Base-by-base conservation (phyloP, 2,329 filamentous ascomycete genomes). In the Penicillium brevicompactum region DNA sequence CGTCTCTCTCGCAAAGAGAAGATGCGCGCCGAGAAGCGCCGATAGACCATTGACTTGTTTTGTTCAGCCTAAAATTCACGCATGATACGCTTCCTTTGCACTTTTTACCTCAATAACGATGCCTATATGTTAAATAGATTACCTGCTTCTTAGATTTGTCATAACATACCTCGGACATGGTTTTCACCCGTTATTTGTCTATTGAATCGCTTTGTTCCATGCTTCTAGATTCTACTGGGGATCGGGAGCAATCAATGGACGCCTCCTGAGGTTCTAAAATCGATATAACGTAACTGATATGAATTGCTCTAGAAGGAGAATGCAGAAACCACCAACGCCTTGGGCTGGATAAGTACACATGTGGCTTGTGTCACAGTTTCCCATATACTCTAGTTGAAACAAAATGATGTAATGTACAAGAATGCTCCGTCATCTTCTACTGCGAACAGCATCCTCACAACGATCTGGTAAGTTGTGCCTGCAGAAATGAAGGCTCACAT, bases 1-100 rank as follows among this genome's bases (percentile, higher is more conserved):
- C 81, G 83, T 67, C 74, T 86, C 46, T 74, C 78, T 61, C 77
- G 83, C 51, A 82, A 81, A 63, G 78, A 84, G 60, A 79, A 78
- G 62, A 77, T 79, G 74, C 73, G 75, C 42, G 57, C 65, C n/a
- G 74, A 73, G 18, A 74, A 68, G 60, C 70, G 68, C 51, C 68
- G 69, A 51, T 74, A 67, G 61, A 62, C 41, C 47, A 46, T 32
- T 51, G 51, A 21, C 45, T 55, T 51, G 42, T 41, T 51, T 44
- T 41, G 13, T 50, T 42, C 43, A 32, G 50, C 47, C 48, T 43
- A 45, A 37, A 53, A 50, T 44, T 56, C 7, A 63, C 48, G 50
- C 43, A 55, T 42, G 53, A 46, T 56, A 53, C 45, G 55, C 46
- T 44, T 51, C n/a, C 58, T 60, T 46, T 56, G 52, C 52, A 55